These are phyloP conservation scores for Neurospora sp. DNA, from an alignment of 2,329 filamentous ascomycete genomes.

Conservation along the genomic window DNA sequence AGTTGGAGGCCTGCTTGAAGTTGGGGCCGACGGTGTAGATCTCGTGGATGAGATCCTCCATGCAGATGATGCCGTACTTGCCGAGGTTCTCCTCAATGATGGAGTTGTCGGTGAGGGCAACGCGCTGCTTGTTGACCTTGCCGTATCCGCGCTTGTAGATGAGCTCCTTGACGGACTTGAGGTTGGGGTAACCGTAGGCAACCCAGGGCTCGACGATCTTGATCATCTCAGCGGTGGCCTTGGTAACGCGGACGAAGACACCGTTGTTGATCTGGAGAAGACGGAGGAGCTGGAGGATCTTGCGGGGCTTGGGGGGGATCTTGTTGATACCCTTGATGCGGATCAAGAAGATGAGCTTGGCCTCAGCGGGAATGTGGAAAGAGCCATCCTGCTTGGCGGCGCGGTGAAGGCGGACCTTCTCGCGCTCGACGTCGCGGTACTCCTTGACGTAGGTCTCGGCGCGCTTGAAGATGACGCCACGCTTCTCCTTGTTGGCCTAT, in stretches of 20 bases:
- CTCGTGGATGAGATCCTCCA: conserved; percentile 99
- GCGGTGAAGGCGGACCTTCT: conserved; percentile 91
- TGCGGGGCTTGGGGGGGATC: conserved; percentile 99
- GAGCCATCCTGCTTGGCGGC: conserved; percentile 84
- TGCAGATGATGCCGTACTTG: conserved; percentile 98
- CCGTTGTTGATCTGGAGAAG: conserved; percentile 99
- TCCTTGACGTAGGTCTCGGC: conserved; percentile 99
- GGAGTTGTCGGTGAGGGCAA: conserved; percentile 93
- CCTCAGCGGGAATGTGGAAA: conserved; percentile 90
- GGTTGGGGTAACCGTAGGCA: conserved; percentile 98
- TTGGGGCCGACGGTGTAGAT: conserved; percentile 98
- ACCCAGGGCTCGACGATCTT: conserved; percentile 99
- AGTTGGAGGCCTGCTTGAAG: conserved; percentile 99
- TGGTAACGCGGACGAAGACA: conserved; percentile 95
- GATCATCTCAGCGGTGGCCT: conserved; percentile 95
- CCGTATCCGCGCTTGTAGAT: conserved; percentile 99
- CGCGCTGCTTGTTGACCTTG: conserved; percentile 97
- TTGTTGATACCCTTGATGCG: conserved; percentile 99
- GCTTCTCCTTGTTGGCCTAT: conserved; percentile 98
- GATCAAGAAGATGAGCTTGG: conserved; percentile 94
- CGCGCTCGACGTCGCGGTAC: conserved; percentile 95
- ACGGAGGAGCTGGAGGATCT: conserved; percentile 98
- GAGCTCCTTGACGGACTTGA: conserved; percentile 98
- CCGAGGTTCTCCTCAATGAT: conserved; percentile 95
- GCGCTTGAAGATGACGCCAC: conserved; percentile 97